Evolutionary conservation across 306 rosid species (phyloP).

Genomic region (Medicago ruthenica): DNA sequence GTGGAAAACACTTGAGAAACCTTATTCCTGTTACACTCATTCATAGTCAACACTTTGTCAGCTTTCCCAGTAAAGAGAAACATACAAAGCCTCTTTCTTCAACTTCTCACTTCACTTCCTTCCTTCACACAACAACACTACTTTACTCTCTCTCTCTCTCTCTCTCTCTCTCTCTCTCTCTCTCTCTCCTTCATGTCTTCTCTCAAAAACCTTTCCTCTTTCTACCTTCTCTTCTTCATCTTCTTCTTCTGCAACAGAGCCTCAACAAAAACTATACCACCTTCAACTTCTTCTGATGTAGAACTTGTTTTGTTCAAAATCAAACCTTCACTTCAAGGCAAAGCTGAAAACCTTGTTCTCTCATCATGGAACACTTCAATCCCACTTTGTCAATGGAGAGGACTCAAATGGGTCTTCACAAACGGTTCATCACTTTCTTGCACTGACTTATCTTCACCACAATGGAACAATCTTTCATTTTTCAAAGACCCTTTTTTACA

Average conservation of each 20-base stretch:
- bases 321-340: constrained; percentile 80
- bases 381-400: constrained; percentile 95
- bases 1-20: constrained; percentile 34
- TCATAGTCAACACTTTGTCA: constrained; percentile 74
- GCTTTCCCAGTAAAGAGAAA: constrained; percentile 61
- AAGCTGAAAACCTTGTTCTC: constrained; percentile 65
- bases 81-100: constrained; percentile 35
- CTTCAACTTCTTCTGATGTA: constrained; percentile 66
- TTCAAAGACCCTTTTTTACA: constrained; percentile 74
- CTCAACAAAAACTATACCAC: constrained; percentile 26
- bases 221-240: constrained; percentile 52
- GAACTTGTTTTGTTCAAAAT: constrained; percentile 73
- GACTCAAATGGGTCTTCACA: constrained; percentile 90
- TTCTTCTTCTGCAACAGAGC: constrained; percentile 36
- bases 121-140: constrained; percentile 5
- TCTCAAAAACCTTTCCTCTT: constrained; percentile 43
- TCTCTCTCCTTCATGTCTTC: constrained; percentile 57
- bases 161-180: constrained; percentile 39
- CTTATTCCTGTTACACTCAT: constrained; percentile 18
- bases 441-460: constrained; percentile 73
- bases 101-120: constrained; percentile 42
- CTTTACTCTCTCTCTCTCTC: constrained; percentile 1
- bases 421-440: constrained; percentile 66
- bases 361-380: constrained; percentile 82
- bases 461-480: constrained; percentile 78